A percentile compares a stretch with the other conserved stretches of the same genome.
Evolutionary conservation across 345 rosid species (phyloP).

Genomic region (Citrus unshiu): DNA sequence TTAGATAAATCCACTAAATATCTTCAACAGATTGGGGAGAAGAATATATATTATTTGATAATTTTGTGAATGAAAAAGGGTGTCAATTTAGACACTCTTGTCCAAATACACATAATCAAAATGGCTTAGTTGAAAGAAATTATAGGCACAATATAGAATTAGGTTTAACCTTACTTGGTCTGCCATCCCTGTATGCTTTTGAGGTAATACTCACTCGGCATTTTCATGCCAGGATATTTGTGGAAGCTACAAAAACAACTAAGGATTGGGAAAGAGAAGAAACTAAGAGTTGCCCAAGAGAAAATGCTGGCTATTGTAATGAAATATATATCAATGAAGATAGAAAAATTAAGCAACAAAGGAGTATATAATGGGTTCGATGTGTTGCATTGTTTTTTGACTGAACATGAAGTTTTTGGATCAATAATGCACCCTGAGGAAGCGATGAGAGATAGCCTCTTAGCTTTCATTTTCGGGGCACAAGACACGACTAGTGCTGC

Average conservation of each 20-base stretch:
- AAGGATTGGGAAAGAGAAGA: constrained; percentile 19
- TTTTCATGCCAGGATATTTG: constrained; percentile 1
- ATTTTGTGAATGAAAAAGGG: no score
- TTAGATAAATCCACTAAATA: no score
- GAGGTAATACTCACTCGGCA: constrained; percentile 5
- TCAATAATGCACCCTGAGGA: background rate
- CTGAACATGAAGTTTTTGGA: background rate
- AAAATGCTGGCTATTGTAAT: background rate
- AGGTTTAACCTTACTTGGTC: no score
- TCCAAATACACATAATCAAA: no score
- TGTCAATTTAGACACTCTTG: no score
- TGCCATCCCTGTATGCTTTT: background rate
- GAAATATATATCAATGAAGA: background rate
- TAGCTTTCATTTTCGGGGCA: background rate
- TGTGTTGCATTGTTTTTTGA: background rate
- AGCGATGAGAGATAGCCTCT: background rate
- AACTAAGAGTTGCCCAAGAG: background rate
- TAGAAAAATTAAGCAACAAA: background rate
- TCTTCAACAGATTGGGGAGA: no score
- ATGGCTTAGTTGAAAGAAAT: no score
- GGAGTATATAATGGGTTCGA: background rate
- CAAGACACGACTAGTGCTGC: background rate
- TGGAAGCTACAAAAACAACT: constrained; percentile 23
- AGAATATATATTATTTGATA: no score
- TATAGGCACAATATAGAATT: no score